Base-by-base conservation (phyloP, 1,284 basidiomycete species). In the Rhodotorula mucilaginosa region DNA sequence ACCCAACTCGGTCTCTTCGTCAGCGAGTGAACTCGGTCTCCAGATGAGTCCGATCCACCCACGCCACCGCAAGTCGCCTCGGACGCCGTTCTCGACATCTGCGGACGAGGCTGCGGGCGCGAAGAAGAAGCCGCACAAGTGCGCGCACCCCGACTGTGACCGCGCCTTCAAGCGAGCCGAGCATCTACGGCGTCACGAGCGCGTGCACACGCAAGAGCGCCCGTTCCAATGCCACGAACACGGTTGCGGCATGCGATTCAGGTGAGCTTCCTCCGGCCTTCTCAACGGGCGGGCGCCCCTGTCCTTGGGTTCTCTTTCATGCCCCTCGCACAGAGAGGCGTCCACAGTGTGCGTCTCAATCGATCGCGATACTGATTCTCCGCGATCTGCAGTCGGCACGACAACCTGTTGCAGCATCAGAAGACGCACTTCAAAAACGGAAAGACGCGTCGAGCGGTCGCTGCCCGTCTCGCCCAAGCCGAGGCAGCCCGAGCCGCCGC, bases 181-280 rank as follows among this genome's bases (percentile, higher is more conserved):
- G 80, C 92, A 95, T 79, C 84, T 95, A 74, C 91, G 90, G 82
- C 83, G 92, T 56, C 93, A 96, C 81, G 82, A 93, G 49, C 86
- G 91, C 66, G 93, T 91, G n/a, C 93, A 95, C 80, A 93, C 92
- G 6, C 86, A 91, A 84, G 92, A 94, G 81, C 84, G 89, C 59
- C 92, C 93, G 0, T 93, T 87, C 81, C 83, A 84, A 66, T 93
- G 93, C 84, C 66, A 83, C 84, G 52, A 95, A 90, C 80, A 83
- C 0, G 72, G 69, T 8, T 74, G 72, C 59, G 65, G 58, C 15
- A 34, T 65, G 18, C 67, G 52, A 21, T 74, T 74, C 64, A 58
- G 52, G 72, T 73, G 39, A 23, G 71, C 49, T 47, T n/a, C 54
- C 1, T 26, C 26, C 29, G 19, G 18, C 54, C 26, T n/a, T 26